Base-by-base conservation (phyloP, 179 eudicot species). In the Carnegiea gigantea region DNA sequence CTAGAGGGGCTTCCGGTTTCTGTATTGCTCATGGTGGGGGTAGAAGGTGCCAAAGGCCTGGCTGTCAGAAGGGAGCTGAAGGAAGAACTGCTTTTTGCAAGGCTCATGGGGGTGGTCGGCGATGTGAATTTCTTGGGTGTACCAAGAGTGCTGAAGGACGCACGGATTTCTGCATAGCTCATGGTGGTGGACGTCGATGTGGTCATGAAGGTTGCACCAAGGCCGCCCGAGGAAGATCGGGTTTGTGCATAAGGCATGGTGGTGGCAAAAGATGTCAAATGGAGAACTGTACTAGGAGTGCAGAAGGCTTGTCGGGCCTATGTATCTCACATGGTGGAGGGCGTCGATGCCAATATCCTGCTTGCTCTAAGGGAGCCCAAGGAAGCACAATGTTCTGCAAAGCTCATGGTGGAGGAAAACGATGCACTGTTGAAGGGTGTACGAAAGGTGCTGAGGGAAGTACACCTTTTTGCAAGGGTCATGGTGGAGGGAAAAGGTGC, bases 21-120 rank as follows among this genome's bases (percentile, higher is more conserved):
- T 96, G 99, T 83, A 96, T 96, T 82, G 98, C 98, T 54, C 99
- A 96, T 87, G 98, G 99, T 60, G 99, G 99, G 13, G 99, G 99
- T n/a, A 89, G 97, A 57, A 88, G 99, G 86, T 96, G 99, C 81
- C 97, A 92, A 83, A 92, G 86, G 83, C 85, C 78, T 21, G 98
- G 93, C 67, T 97, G 99, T 87, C 92, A 84, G 53, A 97, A 92
- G 85, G 99, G 99, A 82, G 99, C 99, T 17, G 99, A 97, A 86
- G 99, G 99, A 15, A 89, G 93, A 78, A 95, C 98, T 15, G 97
- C 92, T 13, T 95, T 89, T 88, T 97, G 99, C 92, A 97, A 97
- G 90, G 99, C 98, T 36, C 99, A 97, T 81, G 99, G 99, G 3
- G 99, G 99, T 75, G 99, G 99, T 76, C 92, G 99, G 0, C 82